Percentiles rank a stretch among this genome's conserved stretches.
Evolutionary conservation across 192 early-diverging fungal species (phyloP).

Genomic region (Backusella circina): DNA sequence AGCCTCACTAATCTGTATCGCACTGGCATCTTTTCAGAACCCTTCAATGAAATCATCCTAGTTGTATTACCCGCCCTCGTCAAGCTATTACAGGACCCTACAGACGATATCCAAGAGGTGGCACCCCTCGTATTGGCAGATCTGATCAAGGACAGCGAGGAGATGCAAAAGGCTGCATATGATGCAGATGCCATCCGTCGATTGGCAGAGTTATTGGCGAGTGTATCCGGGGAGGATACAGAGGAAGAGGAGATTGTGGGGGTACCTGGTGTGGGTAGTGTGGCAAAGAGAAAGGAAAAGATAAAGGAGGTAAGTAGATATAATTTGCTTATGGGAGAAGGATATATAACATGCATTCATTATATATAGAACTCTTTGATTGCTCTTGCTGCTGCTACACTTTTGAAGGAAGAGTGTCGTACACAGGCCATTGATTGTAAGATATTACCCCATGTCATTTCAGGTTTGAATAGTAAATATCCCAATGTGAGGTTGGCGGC

Average conservation of each 20-base stretch:
- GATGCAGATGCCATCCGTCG: conserved; percentile 71
- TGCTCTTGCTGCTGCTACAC: conserved; percentile 68
- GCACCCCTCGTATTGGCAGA: conserved; percentile 66
- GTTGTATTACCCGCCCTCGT: conserved; percentile 67
- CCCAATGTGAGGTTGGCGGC: conserved; percentile 66
- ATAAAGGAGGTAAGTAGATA: conserved; percentile 58
- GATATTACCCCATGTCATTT: conserved; percentile 68
- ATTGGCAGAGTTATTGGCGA: conserved; percentile 55
- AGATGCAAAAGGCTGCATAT: conserved; percentile 70
- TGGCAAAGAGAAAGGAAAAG: conserved; percentile 48
- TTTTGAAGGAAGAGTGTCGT: conserved; percentile 67
- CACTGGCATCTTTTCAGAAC: conserved; percentile 52
- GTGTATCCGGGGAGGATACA: conserved; percentile 22
- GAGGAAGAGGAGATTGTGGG: conserved; percentile 32
- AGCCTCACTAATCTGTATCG: conserved; percentile 67
- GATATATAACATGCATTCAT: background rate
- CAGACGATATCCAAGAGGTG: conserved; percentile 55
- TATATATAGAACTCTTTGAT: conserved; percentile 58
- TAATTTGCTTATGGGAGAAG: no score
- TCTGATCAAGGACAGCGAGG: conserved; percentile 67
- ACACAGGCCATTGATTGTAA: conserved; percentile 76
- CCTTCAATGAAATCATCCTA: conserved; percentile 46
- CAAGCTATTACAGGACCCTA: conserved; percentile 56
- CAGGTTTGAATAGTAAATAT: conserved; percentile 54
- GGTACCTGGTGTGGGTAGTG: conserved; percentile 24